Evolutionary conservation across 805 yeast species (phyloP), one percentile per base, ranked within the genome.

Genomic region (Maudiozyma turicensis): DNA sequence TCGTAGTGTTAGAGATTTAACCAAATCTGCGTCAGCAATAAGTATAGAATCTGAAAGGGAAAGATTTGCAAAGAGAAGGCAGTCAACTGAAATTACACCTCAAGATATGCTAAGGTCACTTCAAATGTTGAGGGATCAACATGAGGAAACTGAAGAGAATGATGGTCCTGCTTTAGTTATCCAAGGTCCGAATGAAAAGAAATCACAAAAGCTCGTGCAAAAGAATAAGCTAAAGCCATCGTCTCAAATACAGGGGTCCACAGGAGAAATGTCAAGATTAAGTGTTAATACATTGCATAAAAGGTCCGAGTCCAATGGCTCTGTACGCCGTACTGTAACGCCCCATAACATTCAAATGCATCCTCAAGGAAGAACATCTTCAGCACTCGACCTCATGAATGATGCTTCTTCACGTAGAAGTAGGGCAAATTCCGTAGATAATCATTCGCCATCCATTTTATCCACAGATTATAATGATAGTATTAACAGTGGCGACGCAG

Each of bases 61-160:
- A 51, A 60, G 60, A 56, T 52, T 70, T 48, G 62, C 53, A 1
- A 57, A 59, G 9, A 63, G 59, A 57, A 66, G 58, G 63, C 68
- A 54, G 56, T 62, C 71, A 10, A 47, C 67, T n/a, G 77, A 81
- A 26, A 70, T 86, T 10, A 82, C 84, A 34, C 95, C 96, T 1
- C 78, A 84, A 45, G 96, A 90, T 60, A 82, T 89, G 80, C 83
- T 74, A 62, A 74, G 83, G 70, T 88, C 96, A 3, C 84, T 89
- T 56, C 81, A 88, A 40, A 81, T 89, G 82, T 70, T 90, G 69
- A 84, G 84, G 55, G 73, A 75, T 47, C 71, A 73, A 40, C 74
- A 73, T 49, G 69, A 67, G n/a, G 65, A 61, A 28, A 57, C 50
- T 15, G 75, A 73, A 28, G 78, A 74, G 37, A 83, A 80, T 35